Evolutionary conservation across 2,329 filamentous ascomycete species (phyloP).

Genomic region (Fusarium euwallaceae): DNA sequence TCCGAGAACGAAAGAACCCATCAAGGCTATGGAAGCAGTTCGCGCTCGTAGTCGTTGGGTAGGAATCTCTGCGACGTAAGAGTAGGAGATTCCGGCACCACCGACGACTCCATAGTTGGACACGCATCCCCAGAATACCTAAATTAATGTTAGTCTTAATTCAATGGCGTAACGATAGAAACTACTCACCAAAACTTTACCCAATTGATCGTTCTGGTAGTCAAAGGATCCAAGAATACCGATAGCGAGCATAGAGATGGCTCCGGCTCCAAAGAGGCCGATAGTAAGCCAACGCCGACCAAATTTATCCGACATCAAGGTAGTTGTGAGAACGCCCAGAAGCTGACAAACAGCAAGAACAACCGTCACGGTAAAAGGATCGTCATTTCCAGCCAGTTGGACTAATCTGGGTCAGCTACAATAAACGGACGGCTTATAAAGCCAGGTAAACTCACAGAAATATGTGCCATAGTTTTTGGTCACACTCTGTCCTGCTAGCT

Average conservation of each 20-base stretch:
- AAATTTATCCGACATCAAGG: conserved; percentile 3
- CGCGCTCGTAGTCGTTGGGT: not conserved
- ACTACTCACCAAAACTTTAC: not conserved
- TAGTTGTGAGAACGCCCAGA: not conserved
- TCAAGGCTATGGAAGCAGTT: conserved; percentile 3
- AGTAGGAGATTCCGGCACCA: not conserved
- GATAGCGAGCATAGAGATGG: not conserved
- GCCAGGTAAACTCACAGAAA: not conserved
- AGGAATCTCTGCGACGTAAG: conserved; percentile 2
- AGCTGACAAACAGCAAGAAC: not conserved
- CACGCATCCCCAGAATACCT: not conserved
- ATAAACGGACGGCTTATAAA: not conserved
- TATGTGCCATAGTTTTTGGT: conserved; percentile 20
- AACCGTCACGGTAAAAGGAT: not conserved
- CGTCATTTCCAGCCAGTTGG: not conserved
- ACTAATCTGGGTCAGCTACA: not conserved
- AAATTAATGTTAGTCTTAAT: not conserved
- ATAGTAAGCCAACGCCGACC: not conserved
- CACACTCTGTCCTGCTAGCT: conserved; percentile 10
- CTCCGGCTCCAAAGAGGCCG: not conserved
- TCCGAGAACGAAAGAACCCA: conserved; percentile 3
- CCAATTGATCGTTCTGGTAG: not conserved
- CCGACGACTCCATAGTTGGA: not conserved
- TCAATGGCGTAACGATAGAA: too few relatives aligned
- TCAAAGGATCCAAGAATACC: conserved; percentile 3